Base-by-base conservation (phyloP, 208 protist species). In the Trypanosoma melophagium region DNA sequence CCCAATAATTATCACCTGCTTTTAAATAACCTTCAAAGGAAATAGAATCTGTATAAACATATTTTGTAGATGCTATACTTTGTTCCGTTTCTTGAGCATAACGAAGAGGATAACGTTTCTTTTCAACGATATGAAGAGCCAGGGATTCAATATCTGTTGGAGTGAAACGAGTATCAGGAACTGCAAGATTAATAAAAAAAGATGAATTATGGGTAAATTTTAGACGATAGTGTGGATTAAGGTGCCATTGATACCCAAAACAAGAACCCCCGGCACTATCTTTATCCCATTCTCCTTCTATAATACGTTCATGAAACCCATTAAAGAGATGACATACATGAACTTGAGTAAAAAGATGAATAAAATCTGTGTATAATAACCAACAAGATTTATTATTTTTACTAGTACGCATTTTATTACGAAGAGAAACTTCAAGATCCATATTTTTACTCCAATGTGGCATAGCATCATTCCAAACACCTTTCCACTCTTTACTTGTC, bases 321-420 rank as follows among this genome's bases (percentile, higher is more conserved):
- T 78, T 66, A 63, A 94, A 93, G 16, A 72, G n/a, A 35, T 81
- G 77, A 63, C 84, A 89, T 7, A 87, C 47, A 54, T 94, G 88
- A 13, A 93, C 69, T 54, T 86, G 76, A 52, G 66, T 71, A 64
- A 96, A 94, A 52, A 69, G 67, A 40, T 65, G 22, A 49, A 96
- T 52, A 70, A 96, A 94, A 51, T 89, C 80, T 12, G 55, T 54
- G 65, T 92, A 94, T n/a, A 82, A 77, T n/a, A 96, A 90, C 91
- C 91, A 96, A 57, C 94, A 96, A 10, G 77, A 50, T 19, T 21
- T 14, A 22, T 16, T 8, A 22, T 54, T 70, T 13, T 62, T 45
- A 49, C 16, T 47, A 14, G 1, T 47, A 50, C 16, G 19, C 60
- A 2, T 66, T 16, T 31, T 52, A 21, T 19, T 45, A 31, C 74